A percentile compares a stretch with the other conserved stretches of the same genome.
Evolutionary conservation across 176 grass and related monocot genomes (phyloP).

Genomic region (Oryza officinalis): DNA sequence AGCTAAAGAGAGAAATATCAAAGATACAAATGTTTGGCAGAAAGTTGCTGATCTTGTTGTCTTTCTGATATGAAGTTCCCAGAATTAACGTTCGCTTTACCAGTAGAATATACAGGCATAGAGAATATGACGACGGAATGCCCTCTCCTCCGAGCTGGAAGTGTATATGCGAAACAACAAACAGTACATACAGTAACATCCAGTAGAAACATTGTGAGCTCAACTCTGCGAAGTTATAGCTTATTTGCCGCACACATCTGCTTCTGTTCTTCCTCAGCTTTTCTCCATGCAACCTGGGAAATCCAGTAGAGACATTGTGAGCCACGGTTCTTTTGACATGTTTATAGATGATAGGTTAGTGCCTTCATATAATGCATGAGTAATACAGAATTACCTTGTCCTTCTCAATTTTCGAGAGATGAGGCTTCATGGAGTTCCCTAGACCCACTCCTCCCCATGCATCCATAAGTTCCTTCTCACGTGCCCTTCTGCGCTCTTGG

Average conservation of each 20-base stretch:
- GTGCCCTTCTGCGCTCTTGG: slow-evolving; percentile 51
- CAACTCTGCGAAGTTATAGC: background rate
- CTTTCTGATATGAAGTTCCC: slow-evolving; percentile 9
- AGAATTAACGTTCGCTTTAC: background rate
- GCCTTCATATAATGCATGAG: background rate
- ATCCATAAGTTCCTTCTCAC: slow-evolving; percentile 73
- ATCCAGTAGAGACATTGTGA: slow-evolving; percentile 32
- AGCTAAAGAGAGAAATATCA: background rate
- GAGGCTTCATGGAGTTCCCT: slow-evolving; percentile 67
- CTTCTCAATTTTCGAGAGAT: slow-evolving; percentile 74
- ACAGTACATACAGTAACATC: background rate
- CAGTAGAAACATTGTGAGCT: too few relatives aligned
- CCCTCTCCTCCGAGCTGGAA: slow-evolving; percentile 28
- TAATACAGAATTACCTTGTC: slow-evolving; percentile 66
- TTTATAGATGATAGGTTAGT: background rate
- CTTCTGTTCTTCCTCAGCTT: slow-evolving; percentile 62
- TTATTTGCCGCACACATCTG: slow-evolving; percentile 2
- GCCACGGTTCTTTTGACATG: background rate
- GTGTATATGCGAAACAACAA: background rate
- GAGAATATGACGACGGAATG: background rate
- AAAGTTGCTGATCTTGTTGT: slow-evolving; percentile 16
- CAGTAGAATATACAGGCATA: slow-evolving; percentile 6
- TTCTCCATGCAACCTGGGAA: slow-evolving; percentile 74
- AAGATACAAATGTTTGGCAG: slow-evolving; percentile 1
- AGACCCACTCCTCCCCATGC: slow-evolving; percentile 78